phyloP scores from a whole-genome alignment of 1,284 basidiomycete species.

The Phenoliferia sp. region DNA sequence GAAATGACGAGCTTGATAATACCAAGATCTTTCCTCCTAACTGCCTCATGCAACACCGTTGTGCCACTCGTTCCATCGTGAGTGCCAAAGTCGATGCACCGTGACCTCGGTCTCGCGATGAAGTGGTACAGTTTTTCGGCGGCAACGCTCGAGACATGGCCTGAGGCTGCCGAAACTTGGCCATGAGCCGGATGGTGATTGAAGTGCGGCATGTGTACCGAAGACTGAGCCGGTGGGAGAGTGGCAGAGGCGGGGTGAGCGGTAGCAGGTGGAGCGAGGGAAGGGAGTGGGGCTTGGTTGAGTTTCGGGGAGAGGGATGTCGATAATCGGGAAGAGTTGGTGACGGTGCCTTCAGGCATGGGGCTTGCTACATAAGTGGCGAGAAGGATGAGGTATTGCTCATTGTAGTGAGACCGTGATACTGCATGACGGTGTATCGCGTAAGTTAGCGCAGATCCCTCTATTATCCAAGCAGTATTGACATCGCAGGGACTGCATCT shows the following conservation, averaged over 20 bases:
- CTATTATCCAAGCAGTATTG: no score
- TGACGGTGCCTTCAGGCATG: constrained; percentile 1
- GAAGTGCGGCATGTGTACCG: constrained; percentile 53
- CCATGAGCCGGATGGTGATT: constrained; percentile 56
- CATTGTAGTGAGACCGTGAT: constrained; percentile 71
- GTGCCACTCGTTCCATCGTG: constrained; percentile 71
- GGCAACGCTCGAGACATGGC: constrained; percentile 26
- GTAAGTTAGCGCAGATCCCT: not conserved
- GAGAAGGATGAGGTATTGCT: constrained; percentile 67
- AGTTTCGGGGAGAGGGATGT: constrained; percentile 9
- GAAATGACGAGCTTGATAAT: constrained; percentile 78
- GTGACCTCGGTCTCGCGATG: constrained; percentile 34
- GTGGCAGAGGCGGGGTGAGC: constrained; percentile 36
- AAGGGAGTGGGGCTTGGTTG: not conserved
- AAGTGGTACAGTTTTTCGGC: constrained; percentile 32
- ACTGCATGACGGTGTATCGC: constrained; percentile 49
- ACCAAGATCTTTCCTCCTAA: constrained; percentile 69
- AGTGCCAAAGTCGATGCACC: constrained; percentile 44
- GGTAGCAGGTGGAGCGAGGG: not conserved
- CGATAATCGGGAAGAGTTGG: constrained; percentile 3
- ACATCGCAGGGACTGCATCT: no score
- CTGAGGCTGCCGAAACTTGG: constrained; percentile 43
- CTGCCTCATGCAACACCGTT: constrained; percentile 83
- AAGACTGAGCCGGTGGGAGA: no score
- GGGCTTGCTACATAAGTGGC: constrained; percentile 39